Conservation (phyloP, 2,329 filamentous ascomycete genomes). For the Xylariaceae sp. region DNA sequence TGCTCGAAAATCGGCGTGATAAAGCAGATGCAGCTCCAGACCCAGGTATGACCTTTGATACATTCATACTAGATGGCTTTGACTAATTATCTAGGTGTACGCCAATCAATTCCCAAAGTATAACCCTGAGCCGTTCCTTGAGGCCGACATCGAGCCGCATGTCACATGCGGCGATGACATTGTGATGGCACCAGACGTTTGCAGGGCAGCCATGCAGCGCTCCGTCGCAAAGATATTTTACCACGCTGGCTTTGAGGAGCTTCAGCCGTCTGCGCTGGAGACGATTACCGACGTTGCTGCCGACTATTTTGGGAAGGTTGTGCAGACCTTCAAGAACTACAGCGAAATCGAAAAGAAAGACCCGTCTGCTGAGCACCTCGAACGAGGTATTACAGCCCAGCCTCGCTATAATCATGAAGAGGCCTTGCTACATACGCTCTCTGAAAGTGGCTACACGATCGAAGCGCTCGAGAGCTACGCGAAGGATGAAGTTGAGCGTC, state of each 20-base stretch:
- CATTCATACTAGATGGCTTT: slow-evolving; percentile 1
- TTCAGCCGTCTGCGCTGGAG: slow-evolving; percentile 92
- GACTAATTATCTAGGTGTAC: slow-evolving; percentile 68
- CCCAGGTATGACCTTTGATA: slow-evolving; percentile 66
- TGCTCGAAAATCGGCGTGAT: slow-evolving; percentile 97
- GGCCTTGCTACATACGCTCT: slow-evolving; percentile 80
- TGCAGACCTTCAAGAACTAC: slow-evolving; percentile 78
- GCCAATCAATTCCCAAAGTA: slow-evolving; percentile 98
- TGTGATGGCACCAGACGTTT: slow-evolving; percentile 81
- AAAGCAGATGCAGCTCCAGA: slow-evolving; percentile 99
- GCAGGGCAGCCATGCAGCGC: slow-evolving; percentile 81
- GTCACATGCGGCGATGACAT: slow-evolving; percentile 88
- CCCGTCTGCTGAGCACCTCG: slow-evolving; percentile 44
- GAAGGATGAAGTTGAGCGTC: slow-evolving; percentile 88
- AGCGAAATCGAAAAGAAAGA: slow-evolving; percentile 79
- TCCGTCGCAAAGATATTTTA: slow-evolving; percentile 95
- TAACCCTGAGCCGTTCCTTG: slow-evolving; percentile 83
- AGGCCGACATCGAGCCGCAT: slow-evolving; percentile 84
- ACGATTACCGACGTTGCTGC: slow-evolving; percentile 85
- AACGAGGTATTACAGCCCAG: slow-evolving; percentile 52
- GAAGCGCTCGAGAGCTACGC: slow-evolving; percentile 83
- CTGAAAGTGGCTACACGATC: slow-evolving; percentile 81
- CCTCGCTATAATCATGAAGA: slow-evolving; percentile 81
- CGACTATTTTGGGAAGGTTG: slow-evolving; percentile 86
- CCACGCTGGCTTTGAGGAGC: slow-evolving; percentile 94